These are phyloP conservation scores for Backusella circina DNA, from an alignment of 192 early-diverging fungal species.

Conservation along the genomic window DNA sequence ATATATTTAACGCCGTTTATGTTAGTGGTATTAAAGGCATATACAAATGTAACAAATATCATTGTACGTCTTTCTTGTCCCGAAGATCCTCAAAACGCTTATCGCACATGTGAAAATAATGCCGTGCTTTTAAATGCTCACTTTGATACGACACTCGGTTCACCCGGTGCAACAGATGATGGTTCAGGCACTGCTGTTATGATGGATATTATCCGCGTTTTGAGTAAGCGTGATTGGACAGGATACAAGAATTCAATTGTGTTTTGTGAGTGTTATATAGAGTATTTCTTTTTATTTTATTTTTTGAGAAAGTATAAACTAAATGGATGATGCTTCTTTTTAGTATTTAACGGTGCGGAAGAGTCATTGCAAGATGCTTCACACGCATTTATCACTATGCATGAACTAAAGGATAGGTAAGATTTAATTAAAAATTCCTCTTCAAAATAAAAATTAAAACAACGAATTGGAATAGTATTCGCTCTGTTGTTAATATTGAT, in stretches of 20 bases:
- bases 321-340: constrained; percentile 1
- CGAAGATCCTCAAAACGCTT: constrained; percentile 8
- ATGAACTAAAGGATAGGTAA: constrained; percentile 43
- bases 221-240: constrained; percentile 41
- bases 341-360: constrained; percentile 77
- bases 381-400: constrained; percentile 66
- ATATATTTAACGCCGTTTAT: neutral
- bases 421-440: neutral
- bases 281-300: neutral
- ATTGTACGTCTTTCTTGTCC: constrained; percentile 68
- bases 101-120: constrained; percentile 49
- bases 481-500: constrained; percentile 74
- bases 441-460: neutral
- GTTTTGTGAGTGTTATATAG: constrained; percentile 49
- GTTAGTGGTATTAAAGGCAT: constrained; percentile 60
- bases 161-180: constrained; percentile 62
- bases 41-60: constrained; percentile 70
- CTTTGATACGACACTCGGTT: constrained; percentile 62
- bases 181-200: constrained; percentile 69
- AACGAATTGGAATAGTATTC: constrained; percentile 29
- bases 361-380: constrained; percentile 75
- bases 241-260: constrained; percentile 48
- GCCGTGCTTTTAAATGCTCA: constrained; percentile 70
- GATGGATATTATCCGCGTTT: constrained; percentile 59
- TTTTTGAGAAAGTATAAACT: neutral